Conservation (phyloP, 2,329 filamentous ascomycete species). For the Aspergillus sergii region DNA sequence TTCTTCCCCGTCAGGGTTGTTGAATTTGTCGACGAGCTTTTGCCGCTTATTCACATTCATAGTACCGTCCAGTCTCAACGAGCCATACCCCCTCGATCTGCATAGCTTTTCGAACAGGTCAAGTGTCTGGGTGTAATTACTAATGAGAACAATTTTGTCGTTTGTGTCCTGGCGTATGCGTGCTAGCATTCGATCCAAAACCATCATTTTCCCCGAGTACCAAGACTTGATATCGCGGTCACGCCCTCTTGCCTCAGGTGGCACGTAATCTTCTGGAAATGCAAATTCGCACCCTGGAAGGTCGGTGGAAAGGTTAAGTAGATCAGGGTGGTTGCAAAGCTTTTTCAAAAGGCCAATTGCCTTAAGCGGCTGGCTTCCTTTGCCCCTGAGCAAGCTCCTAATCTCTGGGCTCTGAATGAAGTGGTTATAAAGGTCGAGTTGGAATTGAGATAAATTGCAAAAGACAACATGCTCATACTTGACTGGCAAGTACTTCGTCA, state of each 20-base stretch:
- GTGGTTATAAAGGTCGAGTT: constrained; percentile 91
- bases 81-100: constrained; percentile 80
- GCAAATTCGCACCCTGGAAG: constrained; percentile 81
- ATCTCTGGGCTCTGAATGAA: constrained; percentile 97
- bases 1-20: constrained; percentile 84
- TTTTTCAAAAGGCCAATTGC: constrained; percentile 97
- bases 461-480: constrained; percentile 99
- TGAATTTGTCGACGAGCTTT: constrained; percentile 97
- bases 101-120: constrained; percentile 93
- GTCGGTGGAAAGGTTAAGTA: constrained; percentile 80
- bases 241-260: constrained; percentile 81
- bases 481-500: constrained; percentile 95
- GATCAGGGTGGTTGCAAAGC: constrained; percentile 95
- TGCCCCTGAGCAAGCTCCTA: constrained; percentile 85
- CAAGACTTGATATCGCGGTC: constrained; percentile 91
- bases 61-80: constrained; percentile 86
- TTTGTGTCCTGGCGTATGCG: constrained; percentile 95
- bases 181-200: constrained; percentile 96
- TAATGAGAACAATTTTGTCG: constrained; percentile 98
- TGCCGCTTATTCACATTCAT: constrained; percentile 98
- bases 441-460: constrained; percentile 91
- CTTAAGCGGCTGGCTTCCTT: constrained; percentile 93
- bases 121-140: constrained; percentile 95
- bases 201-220: constrained; percentile 98
- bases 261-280: constrained; percentile 84